Evolutionary conservation across 2,329 filamentous ascomycete genomes (phyloP).

Genomic region (Eutypa lata): DNA sequence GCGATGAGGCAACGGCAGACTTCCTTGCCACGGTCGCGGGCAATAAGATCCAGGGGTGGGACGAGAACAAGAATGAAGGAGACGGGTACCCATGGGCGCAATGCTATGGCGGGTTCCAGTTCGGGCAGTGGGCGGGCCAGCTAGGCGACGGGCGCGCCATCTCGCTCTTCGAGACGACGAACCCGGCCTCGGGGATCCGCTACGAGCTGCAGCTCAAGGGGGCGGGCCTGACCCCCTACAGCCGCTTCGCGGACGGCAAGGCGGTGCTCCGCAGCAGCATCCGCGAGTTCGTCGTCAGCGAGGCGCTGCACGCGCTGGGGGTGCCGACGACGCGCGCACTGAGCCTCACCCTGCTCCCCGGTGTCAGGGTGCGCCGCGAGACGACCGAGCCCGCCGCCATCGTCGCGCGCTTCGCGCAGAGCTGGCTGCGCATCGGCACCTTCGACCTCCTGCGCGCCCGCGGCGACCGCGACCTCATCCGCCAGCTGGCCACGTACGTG

Average conservation of each 20-base stretch:
- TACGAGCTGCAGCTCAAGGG: slow-evolving; percentile 96
- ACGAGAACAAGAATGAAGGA: slow-evolving; percentile 61
- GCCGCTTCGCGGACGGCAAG: slow-evolving; percentile 92
- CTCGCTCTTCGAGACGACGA: slow-evolving; percentile 86
- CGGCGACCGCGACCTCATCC: slow-evolving; percentile 71
- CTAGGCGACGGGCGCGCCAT: slow-evolving; percentile 93
- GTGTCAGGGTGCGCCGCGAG: slow-evolving; percentile 73
- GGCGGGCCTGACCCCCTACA: slow-evolving; percentile 90
- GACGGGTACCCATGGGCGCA: slow-evolving; percentile 95
- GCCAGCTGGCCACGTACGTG: slow-evolving; percentile 75
- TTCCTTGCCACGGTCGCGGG: slow-evolving; percentile 79
- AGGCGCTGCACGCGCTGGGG: slow-evolving; percentile 78
- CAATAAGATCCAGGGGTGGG: slow-evolving; percentile 77
- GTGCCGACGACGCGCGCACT: slow-evolving; percentile 87
- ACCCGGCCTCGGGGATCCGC: slow-evolving; percentile 64
- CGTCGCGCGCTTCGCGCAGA: slow-evolving; percentile 85
- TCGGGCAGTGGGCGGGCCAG: slow-evolving; percentile 91
- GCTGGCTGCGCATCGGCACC: slow-evolving; percentile 89
- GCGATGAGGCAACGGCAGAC: slow-evolving; percentile 66
- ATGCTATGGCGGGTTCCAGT: slow-evolving; percentile 84
- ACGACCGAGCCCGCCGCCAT: slow-evolving; percentile 86
- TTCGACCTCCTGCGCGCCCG: slow-evolving; percentile 88
- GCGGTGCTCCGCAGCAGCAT: slow-evolving; percentile 91
- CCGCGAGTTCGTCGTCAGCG: slow-evolving; percentile 88
- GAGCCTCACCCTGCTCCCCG: slow-evolving; percentile 73